Evolutionary conservation across 768 basidiomycete genomes (phyloP).

Genomic region (Phylloporus arenicola): DNA sequence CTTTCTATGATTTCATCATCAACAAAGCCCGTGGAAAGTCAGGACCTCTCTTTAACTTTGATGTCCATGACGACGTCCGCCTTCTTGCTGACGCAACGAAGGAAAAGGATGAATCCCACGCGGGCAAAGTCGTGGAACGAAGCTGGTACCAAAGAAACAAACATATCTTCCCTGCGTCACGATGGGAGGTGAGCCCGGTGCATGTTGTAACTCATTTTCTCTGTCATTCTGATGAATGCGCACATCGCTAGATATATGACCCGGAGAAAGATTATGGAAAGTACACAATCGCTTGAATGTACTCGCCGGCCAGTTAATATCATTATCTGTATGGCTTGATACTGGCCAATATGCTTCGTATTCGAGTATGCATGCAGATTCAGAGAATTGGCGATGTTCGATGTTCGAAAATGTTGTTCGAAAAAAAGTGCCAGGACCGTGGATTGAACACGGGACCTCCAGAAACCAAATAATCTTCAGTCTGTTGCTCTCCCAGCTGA

Average conservation of each 20-base stretch:
- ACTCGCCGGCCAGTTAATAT: background rate
- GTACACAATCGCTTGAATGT: conserved; percentile 66
- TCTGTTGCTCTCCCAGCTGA: conserved; percentile 76
- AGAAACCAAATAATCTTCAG: conserved; percentile 51
- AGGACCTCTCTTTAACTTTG: conserved; percentile 96
- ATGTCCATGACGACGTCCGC: conserved; percentile 98
- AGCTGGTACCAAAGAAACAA: conserved; percentile 95
- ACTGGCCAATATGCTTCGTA: background rate
- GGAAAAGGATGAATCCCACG: conserved; percentile 98
- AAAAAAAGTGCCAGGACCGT: conserved; percentile 58
- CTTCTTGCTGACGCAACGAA: conserved; percentile 89
- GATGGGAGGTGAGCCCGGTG: conserved; percentile 85
- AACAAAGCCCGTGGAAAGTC: conserved; percentile 99
- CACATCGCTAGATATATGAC: conserved; percentile 66
- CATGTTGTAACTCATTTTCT: background rate
- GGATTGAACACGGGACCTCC: conserved; percentile 78
- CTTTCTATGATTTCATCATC: conserved; percentile 97
- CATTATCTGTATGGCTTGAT: background rate
- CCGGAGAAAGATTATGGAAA: conserved; percentile 92
- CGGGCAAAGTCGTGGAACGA: conserved; percentile 96
- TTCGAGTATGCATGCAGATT: background rate
- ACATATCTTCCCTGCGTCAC: conserved; percentile 93
- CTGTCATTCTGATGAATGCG: background rate
- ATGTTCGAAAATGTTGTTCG: background rate
- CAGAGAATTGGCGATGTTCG: background rate